Evolutionary conservation across 2,329 filamentous ascomycete genomes (phyloP).

Genomic region (Paecilomyces formosus): DNA sequence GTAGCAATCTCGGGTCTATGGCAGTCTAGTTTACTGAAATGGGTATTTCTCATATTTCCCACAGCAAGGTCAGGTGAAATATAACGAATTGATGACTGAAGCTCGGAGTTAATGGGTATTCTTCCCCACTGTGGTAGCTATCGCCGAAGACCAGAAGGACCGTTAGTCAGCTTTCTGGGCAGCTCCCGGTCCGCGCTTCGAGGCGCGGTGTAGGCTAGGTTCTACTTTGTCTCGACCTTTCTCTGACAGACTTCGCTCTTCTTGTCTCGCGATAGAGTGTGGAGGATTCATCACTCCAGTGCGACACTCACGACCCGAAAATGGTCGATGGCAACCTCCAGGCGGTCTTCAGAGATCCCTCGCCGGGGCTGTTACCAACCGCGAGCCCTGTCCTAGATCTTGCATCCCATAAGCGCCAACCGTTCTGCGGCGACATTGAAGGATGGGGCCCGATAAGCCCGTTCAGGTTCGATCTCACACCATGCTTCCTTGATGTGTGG

Average conservation of each 20-base stretch:
- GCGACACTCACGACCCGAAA: slow-evolving; percentile 5
- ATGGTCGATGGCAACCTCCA: slow-evolving; percentile 17
- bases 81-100: too few relatives aligned
- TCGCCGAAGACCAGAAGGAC: not conserved
- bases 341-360: slow-evolving; percentile 13
- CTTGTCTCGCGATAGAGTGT: not conserved
- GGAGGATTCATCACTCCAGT: not conserved
- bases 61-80: too few relatives aligned
- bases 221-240: not conserved
- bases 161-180: not conserved
- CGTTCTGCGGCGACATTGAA: slow-evolving; percentile 80
- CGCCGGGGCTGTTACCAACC: slow-evolving; percentile 3
- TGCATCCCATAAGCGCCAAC: slow-evolving; percentile 42
- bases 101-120: not conserved
- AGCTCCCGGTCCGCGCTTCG: not conserved
- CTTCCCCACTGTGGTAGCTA: not conserved
- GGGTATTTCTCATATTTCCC: too few relatives aligned
- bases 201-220: not conserved
- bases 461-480: slow-evolving; percentile 85
- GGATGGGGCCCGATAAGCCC: slow-evolving; percentile 94
- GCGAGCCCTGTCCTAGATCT: slow-evolving; percentile 11
- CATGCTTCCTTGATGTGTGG: slow-evolving; percentile 93
- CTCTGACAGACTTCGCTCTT: not conserved
- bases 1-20: too few relatives aligned
- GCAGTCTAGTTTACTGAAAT: too few relatives aligned